These are phyloP conservation scores for Tephrocybe sp. DNA, from an alignment of 768 basidiomycete species.

Conservation along the genomic window DNA sequence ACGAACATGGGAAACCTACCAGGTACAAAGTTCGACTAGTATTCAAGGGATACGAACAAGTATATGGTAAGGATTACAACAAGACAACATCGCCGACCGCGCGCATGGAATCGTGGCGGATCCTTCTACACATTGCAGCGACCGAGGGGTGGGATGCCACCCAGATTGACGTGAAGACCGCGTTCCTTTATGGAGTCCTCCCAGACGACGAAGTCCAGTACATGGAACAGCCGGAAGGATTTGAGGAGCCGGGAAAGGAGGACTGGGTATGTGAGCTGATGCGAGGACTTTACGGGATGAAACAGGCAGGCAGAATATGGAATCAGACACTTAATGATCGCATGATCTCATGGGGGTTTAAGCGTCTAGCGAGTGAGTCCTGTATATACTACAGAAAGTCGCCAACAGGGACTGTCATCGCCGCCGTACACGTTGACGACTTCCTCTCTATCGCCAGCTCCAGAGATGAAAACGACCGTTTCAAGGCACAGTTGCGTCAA, in stretches of 20 bases:
- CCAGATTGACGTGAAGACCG: constrained; percentile 26
- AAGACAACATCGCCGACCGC: constrained; percentile 41
- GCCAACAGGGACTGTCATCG: constrained; percentile 20
- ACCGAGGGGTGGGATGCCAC: constrained; percentile 31
- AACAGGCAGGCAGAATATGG: constrained; percentile 37
- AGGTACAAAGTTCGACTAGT: constrained; percentile 34
- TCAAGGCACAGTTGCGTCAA: constrained; percentile 26
- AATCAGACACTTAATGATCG: constrained; percentile 23
- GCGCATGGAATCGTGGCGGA: constrained; percentile 35
- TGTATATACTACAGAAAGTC: constrained; percentile 30
- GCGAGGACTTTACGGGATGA: constrained; percentile 35
- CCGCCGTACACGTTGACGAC: constrained; percentile 36
- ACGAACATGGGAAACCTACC: constrained; percentile 26
- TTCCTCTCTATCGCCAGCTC: constrained; percentile 21
- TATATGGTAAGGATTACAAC: constrained; percentile 40
- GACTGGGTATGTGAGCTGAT: constrained; percentile 23
- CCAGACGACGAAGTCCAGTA: constrained; percentile 1
- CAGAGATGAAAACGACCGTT: constrained; percentile 1
- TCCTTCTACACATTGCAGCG: constrained; percentile 36
- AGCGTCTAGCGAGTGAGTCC: constrained; percentile 23
- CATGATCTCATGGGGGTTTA: constrained; percentile 30
- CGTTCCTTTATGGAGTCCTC: constrained; percentile 8
- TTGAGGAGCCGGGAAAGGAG: constrained; percentile 22
- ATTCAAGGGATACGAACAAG: constrained; percentile 40
- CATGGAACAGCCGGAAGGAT: constrained; percentile 30